Percentiles rank a stretch among this genome's conserved stretches.
Evolutionary conservation across 2,329 filamentous ascomycete species (phyloP).

Genomic region (Penicillium sp.): DNA sequence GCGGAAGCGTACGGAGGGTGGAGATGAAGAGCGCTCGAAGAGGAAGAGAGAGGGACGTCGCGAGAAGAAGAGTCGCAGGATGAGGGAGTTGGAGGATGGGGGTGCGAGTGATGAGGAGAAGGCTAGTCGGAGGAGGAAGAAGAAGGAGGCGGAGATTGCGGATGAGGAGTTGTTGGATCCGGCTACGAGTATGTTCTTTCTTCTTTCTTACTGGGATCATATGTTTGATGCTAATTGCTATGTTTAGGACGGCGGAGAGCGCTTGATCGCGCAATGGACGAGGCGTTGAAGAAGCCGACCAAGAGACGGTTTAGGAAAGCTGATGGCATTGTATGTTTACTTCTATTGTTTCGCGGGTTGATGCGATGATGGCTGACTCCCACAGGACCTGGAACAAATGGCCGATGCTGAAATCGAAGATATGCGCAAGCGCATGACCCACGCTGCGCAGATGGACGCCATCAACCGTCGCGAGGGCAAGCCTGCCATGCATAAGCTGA

Average conservation of each 20-base stretch:
- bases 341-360: conserved; percentile 16
- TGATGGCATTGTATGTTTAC: conserved; percentile 78
- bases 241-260: conserved; percentile 60
- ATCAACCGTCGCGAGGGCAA: conserved; percentile 66
- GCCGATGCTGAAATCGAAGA: conserved; percentile 82
- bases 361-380: conserved; percentile 6
- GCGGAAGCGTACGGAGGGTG: conserved; percentile 54
- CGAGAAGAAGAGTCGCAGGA: conserved; percentile 62
- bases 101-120: conserved; percentile 39
- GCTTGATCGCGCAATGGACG: conserved; percentile 78
- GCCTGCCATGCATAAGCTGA: conserved; percentile 84
- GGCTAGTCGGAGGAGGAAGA: too few relatives aligned
- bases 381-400: conserved; percentile 75
- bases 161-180: conserved; percentile 73
- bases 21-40: conserved; percentile 61
- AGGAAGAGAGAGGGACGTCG: conserved; percentile 52
- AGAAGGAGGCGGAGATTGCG: too few relatives aligned
- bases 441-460: conserved; percentile 79
- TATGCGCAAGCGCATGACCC: conserved; percentile 82
- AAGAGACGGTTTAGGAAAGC: conserved; percentile 66
- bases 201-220: not conserved
- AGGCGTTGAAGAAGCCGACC: conserved; percentile 70
- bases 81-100: too few relatives aligned
- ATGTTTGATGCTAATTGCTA: too few relatives aligned
- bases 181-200: conserved; percentile 63